Conservation (phyloP, 257 asterid species). For the Catharanthus roseus region DNA sequence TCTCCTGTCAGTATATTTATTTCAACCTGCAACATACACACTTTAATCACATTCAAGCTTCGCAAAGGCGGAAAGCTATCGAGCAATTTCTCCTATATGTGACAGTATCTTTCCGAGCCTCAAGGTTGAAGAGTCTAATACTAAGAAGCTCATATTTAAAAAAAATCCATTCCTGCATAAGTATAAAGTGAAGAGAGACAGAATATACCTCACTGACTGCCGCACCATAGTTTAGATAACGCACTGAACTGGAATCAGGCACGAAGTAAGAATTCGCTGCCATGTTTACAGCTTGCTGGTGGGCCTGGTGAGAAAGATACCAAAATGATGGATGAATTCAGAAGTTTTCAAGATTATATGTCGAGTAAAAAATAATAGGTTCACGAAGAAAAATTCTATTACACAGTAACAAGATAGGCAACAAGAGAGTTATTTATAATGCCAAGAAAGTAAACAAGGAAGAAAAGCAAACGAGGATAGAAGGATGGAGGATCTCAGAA, state of each 20-base stretch:
- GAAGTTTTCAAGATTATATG: not conserved
- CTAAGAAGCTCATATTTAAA: not conserved
- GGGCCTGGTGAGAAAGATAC: constrained; percentile 39
- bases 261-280: constrained; percentile 48
- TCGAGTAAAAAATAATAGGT: not conserved
- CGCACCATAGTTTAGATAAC: constrained; percentile 56
- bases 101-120: not conserved
- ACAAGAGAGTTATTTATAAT: no score
- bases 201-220: constrained; percentile 60
- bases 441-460: not conserved
- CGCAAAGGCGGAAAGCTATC: not conserved
- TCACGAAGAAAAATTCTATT: not conserved
- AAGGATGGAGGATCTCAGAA: no score
- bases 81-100: not conserved
- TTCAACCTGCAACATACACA: constrained; percentile 45
- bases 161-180: not conserved
- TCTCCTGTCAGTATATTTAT: constrained; percentile 54
- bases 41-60: not conserved
- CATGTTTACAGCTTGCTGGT: constrained; percentile 34
- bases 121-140: not conserved
- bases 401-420: not conserved
- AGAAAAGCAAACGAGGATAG: not conserved
- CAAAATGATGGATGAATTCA: no score
- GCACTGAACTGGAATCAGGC: constrained; percentile 32
- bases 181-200: not conserved